phyloP scores from a whole-genome alignment of 257 asterid species.

The Solanum rostratum region DNA sequence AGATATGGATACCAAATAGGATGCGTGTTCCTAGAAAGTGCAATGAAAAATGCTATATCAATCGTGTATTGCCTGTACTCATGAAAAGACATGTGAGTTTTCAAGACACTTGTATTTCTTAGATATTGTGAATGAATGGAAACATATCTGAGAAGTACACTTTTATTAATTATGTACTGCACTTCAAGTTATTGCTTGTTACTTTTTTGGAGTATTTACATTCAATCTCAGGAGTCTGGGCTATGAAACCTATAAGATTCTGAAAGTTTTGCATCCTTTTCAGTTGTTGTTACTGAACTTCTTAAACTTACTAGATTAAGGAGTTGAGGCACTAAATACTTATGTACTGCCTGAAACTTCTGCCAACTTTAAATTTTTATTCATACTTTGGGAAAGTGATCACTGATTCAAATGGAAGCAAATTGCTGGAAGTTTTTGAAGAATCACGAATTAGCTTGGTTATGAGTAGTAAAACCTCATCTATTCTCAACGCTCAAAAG shows the following conservation, averaged over 20 bases:
- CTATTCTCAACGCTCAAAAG: neutral
- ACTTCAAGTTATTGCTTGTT: neutral
- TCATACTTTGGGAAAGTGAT: neutral
- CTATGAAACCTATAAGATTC: neutral
- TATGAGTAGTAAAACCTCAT: neutral
- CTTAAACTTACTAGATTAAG: neutral
- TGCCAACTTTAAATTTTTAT: neutral
- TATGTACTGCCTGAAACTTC: neutral
- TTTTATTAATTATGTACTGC: neutral
- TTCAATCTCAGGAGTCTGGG: neutral
- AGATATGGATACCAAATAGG: slow-evolving; percentile 59
- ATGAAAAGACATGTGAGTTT: slow-evolving; percentile 68
- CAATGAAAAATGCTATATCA: slow-evolving; percentile 63
- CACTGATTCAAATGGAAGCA: neutral
- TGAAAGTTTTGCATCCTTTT: neutral
- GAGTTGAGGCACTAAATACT: neutral
- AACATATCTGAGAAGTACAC: neutral
- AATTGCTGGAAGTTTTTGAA: neutral
- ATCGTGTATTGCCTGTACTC: slow-evolving; percentile 73
- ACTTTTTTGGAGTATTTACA: neutral
- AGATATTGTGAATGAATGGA: neutral
- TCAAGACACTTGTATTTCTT: neutral
- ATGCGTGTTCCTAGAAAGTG: slow-evolving; percentile 97
- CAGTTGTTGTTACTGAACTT: neutral
- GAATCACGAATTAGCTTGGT: neutral